phyloP scores from a whole-genome alignment of 306 rosid genomes.

The Fragaria ananassa region DNA sequence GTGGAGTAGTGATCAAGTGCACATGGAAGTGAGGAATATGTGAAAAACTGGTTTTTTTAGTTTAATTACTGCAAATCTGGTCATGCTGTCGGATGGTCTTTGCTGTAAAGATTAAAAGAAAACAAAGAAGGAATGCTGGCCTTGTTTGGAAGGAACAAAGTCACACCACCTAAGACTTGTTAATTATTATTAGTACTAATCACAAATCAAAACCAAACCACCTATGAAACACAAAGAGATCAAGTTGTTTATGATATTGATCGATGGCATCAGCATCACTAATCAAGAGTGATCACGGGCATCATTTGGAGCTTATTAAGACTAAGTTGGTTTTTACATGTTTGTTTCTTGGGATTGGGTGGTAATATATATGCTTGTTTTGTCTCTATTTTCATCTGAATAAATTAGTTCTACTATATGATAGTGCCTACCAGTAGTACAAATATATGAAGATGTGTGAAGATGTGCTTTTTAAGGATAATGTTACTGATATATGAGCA shows the following conservation, averaged over 20 bases:
- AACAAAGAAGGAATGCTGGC: conserved; percentile 41
- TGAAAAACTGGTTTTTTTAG: conserved; percentile 9
- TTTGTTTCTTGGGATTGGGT: conserved; percentile 12
- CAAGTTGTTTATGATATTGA: conserved; percentile 9
- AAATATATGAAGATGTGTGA: neutral
- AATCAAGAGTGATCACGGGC: conserved; percentile 29
- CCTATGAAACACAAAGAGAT: conserved; percentile 19
- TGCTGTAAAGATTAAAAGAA: conserved; percentile 37
- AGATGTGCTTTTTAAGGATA: neutral
- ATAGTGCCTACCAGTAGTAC: conserved; percentile 2
- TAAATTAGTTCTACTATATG: neutral
- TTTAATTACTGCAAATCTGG: conserved; percentile 42
- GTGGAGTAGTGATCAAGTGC: conserved; percentile 54
- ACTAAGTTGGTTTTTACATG: conserved; percentile 8
- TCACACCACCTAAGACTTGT: conserved; percentile 26
- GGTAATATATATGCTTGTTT: conserved; percentile 11
- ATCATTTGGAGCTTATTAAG: neutral
- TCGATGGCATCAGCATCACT: conserved; percentile 15
- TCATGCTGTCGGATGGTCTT: conserved; percentile 50
- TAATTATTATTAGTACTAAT: conserved; percentile 28
- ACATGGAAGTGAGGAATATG: conserved; percentile 58
- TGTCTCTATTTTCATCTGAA: neutral
- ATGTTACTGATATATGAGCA: neutral
- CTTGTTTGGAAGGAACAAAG: conserved; percentile 59
- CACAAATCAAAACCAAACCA: conserved; percentile 28